Evolutionary conservation across 768 basidiomycete genomes (phyloP), one percentile per base, ranked within the genome.

Genomic region (Russula ochroleuca): DNA sequence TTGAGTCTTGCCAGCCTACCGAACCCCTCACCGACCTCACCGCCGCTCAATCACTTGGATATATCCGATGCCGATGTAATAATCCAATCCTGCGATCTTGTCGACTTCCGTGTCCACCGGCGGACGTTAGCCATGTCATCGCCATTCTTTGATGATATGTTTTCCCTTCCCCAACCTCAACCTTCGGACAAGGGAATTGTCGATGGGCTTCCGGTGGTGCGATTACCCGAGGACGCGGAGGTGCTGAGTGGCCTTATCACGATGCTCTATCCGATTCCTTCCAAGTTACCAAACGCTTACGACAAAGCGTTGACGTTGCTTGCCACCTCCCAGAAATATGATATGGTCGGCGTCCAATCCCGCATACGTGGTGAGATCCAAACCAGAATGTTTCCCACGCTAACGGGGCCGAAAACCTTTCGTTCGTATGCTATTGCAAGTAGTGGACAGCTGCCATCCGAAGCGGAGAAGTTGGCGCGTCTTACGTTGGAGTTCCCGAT

Each of bases 261-360:
- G 9, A 31, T 53, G 41, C n/a, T 65, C 9, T 65, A 64, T n/a
- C 64, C 61, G 1, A 52, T 65, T 48, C 51, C 61, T 37, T 21
- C 37, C n/a, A 11, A 21, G 10, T 53, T 57, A 35, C 64, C 64
- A 5, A 17, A 23, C 13, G 40, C 61, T 0, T 64, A 55, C 14
- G 51, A 57, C 25, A 48, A 33, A 11, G 11, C 56, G 4, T 31
- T 57, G 31, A 43, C 13, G 17, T 54, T 68, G 25, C 54, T 71
- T 9, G 64, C 59, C 4, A 65, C 69, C 1, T 66, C 66, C 1
- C 38, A 51, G 28, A 73, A 73, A 57, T 73, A 72, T 58, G 57
- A 70, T 6, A 69, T 73, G 65, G 31, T 11, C 28, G 38, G 37
- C 38, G 45, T 63, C 35, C 33, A 33, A 11, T 41, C 33, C 33